Percentiles rank a stretch among this genome's conserved stretches.
These are phyloP conservation scores for Schwanniomyces etchellsii DNA, from an alignment of 1,139 yeast genomes.

Conservation along the genomic window DNA sequence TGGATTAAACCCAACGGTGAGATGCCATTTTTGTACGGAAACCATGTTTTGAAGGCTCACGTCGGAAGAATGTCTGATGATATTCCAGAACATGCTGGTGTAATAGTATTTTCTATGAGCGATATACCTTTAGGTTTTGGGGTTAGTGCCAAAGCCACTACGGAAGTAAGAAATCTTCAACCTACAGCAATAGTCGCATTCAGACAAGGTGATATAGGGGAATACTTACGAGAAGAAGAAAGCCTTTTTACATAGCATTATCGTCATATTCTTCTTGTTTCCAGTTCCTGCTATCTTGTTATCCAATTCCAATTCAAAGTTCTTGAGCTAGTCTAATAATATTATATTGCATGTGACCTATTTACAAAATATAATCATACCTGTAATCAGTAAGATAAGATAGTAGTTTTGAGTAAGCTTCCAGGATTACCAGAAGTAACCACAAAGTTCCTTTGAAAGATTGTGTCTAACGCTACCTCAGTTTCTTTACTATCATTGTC, in stretches of 20 bases:
- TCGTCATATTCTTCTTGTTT: no score
- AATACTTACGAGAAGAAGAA: slow-evolving; percentile 96
- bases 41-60: slow-evolving; percentile 94
- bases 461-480: slow-evolving; percentile 18
- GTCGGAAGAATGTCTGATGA: slow-evolving; percentile 96
- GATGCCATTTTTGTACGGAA: slow-evolving; percentile 96
- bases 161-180: slow-evolving; percentile 78
- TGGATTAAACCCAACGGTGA: slow-evolving; percentile 98
- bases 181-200: slow-evolving; percentile 94
- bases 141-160: slow-evolving; percentile 88
- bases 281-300: no score
- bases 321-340: no score
- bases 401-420: slow-evolving; percentile 44
- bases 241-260: slow-evolving; percentile 79
- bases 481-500: slow-evolving; percentile 18
- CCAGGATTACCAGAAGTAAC: slow-evolving; percentile 83
- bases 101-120: slow-evolving; percentile 82
- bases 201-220: slow-evolving; percentile 98
- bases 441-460: slow-evolving; percentile 50
- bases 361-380: slow-evolving; percentile 4
- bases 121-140: slow-evolving; percentile 96
- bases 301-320: no score
- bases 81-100: slow-evolving; percentile 97
- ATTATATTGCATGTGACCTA: slow-evolving; percentile 3
- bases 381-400: slow-evolving; percentile 18